Base-by-base conservation (phyloP, 108 stramenopile genomes). In the Pinguiococcus pyrenoidosus region DNA sequence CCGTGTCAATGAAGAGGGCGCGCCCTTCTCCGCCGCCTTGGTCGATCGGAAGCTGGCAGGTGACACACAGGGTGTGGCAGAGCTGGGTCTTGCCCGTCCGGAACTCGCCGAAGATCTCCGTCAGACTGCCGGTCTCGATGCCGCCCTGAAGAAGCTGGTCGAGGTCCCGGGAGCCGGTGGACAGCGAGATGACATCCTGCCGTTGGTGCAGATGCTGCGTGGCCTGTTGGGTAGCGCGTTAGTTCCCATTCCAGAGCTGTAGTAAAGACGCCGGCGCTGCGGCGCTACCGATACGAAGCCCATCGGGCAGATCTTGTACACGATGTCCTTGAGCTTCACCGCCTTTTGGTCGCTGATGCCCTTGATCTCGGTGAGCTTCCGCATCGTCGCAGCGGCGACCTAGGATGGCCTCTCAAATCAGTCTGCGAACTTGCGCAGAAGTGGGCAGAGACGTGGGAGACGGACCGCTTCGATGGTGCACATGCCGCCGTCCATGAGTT, bases 1-100 rank as follows among this genome's bases (percentile, higher is more conserved):
- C 98, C 0, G 98, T 99, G 64, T 99, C 98, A 54, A 97, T 95
- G 73, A 94, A 96, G 45, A 99, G 95, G 29, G 94, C 98, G 76
- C 91, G 84, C 43, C 94, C 98, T 71, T 97, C 95, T 28, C 90
- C 98, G 32, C 98, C 98, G 18, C 98, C 98, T 23, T 92, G 82
- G 12, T 81, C 83, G 48, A 96, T 62, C 21, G 87, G 79, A 73
- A 95, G 80, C 74, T 99, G 98, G 51, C 92, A 93, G 21, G 92
- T 96, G 33, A 99, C 92, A 54, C 98, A 99, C 1, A 99, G 78
- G 10, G 98, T 99, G 64, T 99, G 98, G 60, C 98, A 99, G 29
- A 99, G 79, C 68, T 96, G 95, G 6, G 98, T 99, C 75, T 99
- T 95, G 18, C 95, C 95, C 13, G 95, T 97, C 1, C 78, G 43